Evolutionary conservation across 23 red algal species (phyloP).

Genomic region (Cyanidium caldarium): DNA sequence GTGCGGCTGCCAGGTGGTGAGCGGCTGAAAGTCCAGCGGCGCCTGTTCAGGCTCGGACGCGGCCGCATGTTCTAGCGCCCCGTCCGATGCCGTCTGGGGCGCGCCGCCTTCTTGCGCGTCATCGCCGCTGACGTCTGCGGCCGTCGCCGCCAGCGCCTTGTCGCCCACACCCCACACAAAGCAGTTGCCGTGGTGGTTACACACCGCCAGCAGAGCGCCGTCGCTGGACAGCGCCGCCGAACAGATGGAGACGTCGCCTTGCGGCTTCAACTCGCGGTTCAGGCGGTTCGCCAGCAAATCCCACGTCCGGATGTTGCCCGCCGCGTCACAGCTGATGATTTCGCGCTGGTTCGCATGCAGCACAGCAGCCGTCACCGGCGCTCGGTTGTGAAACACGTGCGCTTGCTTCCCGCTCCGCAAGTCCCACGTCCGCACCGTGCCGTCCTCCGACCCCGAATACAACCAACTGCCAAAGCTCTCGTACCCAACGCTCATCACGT

Average conservation of each 20-base stretch:
- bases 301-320: slow-evolving; percentile 7
- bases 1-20: neutral
- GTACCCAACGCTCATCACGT: slow-evolving; percentile 23
- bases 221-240: neutral
- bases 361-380: neutral
- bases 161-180: neutral
- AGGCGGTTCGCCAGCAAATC: slow-evolving; percentile 12
- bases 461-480: neutral
- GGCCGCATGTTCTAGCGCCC: neutral
- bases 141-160: too few relatives aligned
- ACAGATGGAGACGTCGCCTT: neutral
- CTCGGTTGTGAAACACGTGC: neutral
- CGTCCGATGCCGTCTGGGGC: neutral
- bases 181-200: neutral
- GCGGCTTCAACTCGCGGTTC: neutral
- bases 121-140: neutral
- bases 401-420: neutral
- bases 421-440: slow-evolving; percentile 19
- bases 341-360: neutral
- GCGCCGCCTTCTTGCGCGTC: neutral
- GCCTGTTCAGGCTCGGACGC: too few relatives aligned
- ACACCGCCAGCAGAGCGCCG: neutral
- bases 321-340: neutral
- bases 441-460: slow-evolving; percentile 24
- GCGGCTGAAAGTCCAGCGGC: neutral